Conservation (phyloP, 352 stramenopile species). For the Phytophthora sp. region DNA sequence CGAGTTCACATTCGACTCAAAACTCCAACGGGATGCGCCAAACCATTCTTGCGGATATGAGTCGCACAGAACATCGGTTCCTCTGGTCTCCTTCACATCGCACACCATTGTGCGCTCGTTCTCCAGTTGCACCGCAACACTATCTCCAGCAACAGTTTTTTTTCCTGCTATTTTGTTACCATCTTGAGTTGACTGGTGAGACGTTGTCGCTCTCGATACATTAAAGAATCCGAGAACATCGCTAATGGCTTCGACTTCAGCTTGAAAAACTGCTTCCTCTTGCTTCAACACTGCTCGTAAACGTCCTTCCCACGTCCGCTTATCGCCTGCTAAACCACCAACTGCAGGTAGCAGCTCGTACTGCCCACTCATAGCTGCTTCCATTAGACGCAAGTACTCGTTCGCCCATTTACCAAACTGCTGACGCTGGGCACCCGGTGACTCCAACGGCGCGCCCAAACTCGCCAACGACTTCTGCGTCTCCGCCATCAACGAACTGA, state of each 20-base stretch:
- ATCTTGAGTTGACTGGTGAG: background rate
- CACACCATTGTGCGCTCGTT: slow-evolving; percentile 1
- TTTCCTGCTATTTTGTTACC: background rate
- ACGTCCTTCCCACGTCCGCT: slow-evolving; percentile 12
- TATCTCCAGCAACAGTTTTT: slow-evolving; percentile 21
- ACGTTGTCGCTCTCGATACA: background rate
- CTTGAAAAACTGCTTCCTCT: slow-evolving; percentile 37
- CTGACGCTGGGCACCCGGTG: slow-evolving; percentile 30
- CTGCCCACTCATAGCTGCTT: slow-evolving; percentile 37
- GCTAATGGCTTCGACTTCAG: slow-evolving; percentile 22
- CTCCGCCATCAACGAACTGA: slow-evolving; percentile 30
- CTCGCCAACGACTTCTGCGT: slow-evolving; percentile 18
- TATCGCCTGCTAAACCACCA: background rate
- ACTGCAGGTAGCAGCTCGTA: slow-evolving; percentile 29
- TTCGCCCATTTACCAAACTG: slow-evolving; percentile 37
- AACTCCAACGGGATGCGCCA: slow-evolving; percentile 28
- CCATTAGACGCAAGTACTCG: slow-evolving; percentile 37
- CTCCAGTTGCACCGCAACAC: slow-evolving; percentile 14
- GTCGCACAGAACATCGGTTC: slow-evolving; percentile 21
- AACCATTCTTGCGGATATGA: slow-evolving; percentile 30
- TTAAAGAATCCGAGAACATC: background rate
- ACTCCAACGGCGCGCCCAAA: slow-evolving; percentile 32
- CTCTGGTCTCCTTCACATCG: slow-evolving; percentile 16
- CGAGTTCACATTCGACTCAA: background rate
- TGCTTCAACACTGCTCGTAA: slow-evolving; percentile 41